Conservation (phyloP, 139 green algal species). For the Protoeuglena noctilucae region DNA sequence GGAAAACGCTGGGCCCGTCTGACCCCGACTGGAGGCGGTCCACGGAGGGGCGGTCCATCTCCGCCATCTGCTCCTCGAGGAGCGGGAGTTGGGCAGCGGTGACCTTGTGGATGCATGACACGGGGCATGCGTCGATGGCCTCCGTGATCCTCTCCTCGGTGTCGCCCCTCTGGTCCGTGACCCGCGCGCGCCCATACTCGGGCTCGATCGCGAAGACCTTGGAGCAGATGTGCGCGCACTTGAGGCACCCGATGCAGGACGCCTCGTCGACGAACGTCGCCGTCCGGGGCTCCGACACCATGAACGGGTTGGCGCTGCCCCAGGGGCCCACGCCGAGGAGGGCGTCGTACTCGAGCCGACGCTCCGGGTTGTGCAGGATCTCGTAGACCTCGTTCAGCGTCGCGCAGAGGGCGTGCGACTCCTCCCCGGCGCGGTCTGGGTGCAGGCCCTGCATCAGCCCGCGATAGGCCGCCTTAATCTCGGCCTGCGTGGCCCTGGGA, state of each 20-base stretch:
- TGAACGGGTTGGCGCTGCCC: constrained; percentile 3
- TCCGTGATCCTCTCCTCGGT: constrained; percentile 11
- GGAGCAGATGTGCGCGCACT: constrained; percentile 11
- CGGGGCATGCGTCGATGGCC: constrained; percentile 19
- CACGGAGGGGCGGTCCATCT: constrained; percentile 19
- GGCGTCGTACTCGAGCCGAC: constrained; percentile 8
- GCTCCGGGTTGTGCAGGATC: constrained; percentile 7
- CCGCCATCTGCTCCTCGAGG: constrained; percentile 29
- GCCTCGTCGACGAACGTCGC: constrained; percentile 19
- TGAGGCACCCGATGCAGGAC: constrained; percentile 17
- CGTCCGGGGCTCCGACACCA: constrained; percentile 3
- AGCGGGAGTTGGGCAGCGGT: constrained; percentile 25
- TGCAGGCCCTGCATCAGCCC: constrained; percentile 8
- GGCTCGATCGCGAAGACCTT: constrained; percentile 15
- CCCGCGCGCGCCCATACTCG: constrained; percentile 16
- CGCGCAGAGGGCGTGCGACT: constrained; percentile 1
- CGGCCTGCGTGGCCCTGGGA: not conserved
- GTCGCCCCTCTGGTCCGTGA: constrained; percentile 7
- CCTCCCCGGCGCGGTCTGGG: constrained; percentile 2
- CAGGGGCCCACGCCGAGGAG: constrained; percentile 8
- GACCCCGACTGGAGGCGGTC: constrained; percentile 17
- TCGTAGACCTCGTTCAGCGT: constrained; percentile 12
- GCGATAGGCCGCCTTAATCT: constrained; percentile 15
- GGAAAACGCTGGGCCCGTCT: constrained; percentile 20
- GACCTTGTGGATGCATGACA: constrained; percentile 21